These are phyloP conservation scores for Penicillium sp. DNA, from an alignment of 2,329 filamentous ascomycete genomes.

Conservation along the genomic window DNA sequence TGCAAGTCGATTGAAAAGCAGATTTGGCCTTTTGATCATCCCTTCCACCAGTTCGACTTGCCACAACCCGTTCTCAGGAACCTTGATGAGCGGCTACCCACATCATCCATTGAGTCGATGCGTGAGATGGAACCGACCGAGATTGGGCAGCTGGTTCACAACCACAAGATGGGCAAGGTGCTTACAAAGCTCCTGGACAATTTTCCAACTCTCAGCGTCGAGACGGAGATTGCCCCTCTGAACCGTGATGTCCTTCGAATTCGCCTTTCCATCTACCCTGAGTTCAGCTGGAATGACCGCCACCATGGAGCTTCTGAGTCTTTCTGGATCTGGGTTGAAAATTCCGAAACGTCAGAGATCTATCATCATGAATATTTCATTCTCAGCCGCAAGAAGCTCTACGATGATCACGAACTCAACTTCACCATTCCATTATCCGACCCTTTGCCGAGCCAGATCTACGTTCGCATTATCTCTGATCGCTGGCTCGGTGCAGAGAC, in stretches of 20 bases:
- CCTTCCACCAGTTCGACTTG: constrained; percentile 91
- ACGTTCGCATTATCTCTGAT: constrained; percentile 91
- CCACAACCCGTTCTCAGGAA: constrained; percentile 81
- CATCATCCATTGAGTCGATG: constrained; percentile 76
- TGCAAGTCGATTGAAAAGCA: constrained; percentile 97
- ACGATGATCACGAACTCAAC: constrained; percentile 96
- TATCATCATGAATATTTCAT: constrained; percentile 99
- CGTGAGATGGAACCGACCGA: constrained; percentile 92
- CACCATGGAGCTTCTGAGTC: constrained; percentile 93
- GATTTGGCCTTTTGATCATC: constrained; percentile 93
- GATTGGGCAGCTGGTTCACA: constrained; percentile 89
- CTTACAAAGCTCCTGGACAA: constrained; percentile 82
- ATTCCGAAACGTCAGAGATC: constrained; percentile 95
- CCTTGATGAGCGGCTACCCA: constrained; percentile 75
- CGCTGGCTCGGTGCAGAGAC: constrained; percentile 96
- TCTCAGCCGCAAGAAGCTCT: constrained; percentile 81
- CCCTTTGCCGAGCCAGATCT: constrained; percentile 92
- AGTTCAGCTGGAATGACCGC: constrained; percentile 93
- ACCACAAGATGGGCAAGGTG: constrained; percentile 80
- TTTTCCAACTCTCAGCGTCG: constrained; percentile 88
- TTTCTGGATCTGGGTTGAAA: constrained; percentile 99
- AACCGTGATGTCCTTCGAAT: constrained; percentile 96
- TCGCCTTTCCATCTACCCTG: constrained; percentile 79
- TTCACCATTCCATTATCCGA: constrained; percentile 96
- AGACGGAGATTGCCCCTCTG: constrained; percentile 91